Evolutionary conservation across 371 early-diverging fungal genomes (phyloP).

Genomic region (Mucor lusitanicus): DNA sequence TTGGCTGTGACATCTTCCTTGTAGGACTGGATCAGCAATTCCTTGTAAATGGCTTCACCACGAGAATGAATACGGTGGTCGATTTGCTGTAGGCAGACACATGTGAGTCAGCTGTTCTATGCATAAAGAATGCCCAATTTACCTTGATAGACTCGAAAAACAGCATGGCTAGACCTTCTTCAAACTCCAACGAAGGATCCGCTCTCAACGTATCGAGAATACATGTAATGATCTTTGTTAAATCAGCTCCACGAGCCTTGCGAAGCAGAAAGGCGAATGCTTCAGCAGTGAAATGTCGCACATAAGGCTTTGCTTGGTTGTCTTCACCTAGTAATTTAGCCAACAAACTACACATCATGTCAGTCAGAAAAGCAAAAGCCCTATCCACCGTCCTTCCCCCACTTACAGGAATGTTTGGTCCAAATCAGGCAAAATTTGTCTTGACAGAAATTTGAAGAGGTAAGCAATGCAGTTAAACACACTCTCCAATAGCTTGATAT

Average conservation of each 20-base stretch:
- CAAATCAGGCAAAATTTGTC: conserved; percentile 68
- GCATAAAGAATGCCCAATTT: conserved; percentile 3
- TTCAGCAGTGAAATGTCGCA: conserved; percentile 91
- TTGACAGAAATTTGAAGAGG: conserved; percentile 86
- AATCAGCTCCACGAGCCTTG: conserved; percentile 64
- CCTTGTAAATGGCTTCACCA: conserved; percentile 47
- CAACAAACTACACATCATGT: conserved; percentile 52
- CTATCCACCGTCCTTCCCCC: not conserved
- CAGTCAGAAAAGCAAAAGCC: not conserved
- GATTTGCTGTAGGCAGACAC: conserved; percentile 43
- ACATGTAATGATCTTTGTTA: conserved; percentile 54
- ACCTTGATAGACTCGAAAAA: conserved; percentile 82
- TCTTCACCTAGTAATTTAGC: conserved; percentile 71
- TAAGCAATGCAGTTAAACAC: conserved; percentile 88
- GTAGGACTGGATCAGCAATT: conserved; percentile 49
- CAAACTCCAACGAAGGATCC: conserved; percentile 54
- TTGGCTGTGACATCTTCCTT: conserved; percentile 28
- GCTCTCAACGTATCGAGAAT: conserved; percentile 62
- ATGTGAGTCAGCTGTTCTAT: not conserved
- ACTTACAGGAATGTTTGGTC: conserved; percentile 68
- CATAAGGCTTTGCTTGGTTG: conserved; percentile 67
- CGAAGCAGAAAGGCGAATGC: conserved; percentile 89
- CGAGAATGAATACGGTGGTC: conserved; percentile 63
- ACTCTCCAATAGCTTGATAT: conserved; percentile 78
- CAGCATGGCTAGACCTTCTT: conserved; percentile 77